Base-by-base conservation (phyloP, 306 rosid species). In the Mimosa bimucronata region DNA sequence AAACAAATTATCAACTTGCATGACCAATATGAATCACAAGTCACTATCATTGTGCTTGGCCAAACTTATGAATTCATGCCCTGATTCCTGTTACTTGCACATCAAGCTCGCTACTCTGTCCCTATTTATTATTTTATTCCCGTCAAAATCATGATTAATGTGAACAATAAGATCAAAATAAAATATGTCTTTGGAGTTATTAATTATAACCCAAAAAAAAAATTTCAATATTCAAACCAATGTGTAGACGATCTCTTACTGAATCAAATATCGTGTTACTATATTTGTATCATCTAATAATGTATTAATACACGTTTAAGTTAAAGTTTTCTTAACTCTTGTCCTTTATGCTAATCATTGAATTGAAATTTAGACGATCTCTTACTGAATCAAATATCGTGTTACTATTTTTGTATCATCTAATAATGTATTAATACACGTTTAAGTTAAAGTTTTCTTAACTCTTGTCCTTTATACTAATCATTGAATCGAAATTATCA, bases 21-120 rank as follows among this genome's bases (percentile, higher is more conserved):
- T 30, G 23, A 15, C 41, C n/a, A 64, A 29, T 64, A 25, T 60
- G 34, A 60, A 60, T 60, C 37, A 10, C 18, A 60, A 5, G 74
- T 69, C 74, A 23, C 74, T 21, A 26, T 25, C 71, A 16, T 40
- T 40, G 10, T 10, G 71, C 80, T 72, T 76, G 78, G 50, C 23
- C 74, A 6, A 48, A 81, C 50, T 55, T n/a, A n/a, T n/a, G 23
- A 66, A 45, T 58, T 72, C 72, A 19, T 58, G 72, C 78, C 66
- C 18, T 61, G 37, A 57, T 67, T 80, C 70, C n/a, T 79, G 86
- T 45, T 71, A 48, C 75, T 44, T 82, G 6, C 26, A 0, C 16
- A 81, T 74, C 72, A 85, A 71, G 2, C 34, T 19, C 57, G 12
- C 50, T 9, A 19, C 50, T 10, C 18, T 64, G 42, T 3, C 8